Base-by-base conservation (phyloP, 306 rosid species). In the Prunus kanzakura region DNA sequence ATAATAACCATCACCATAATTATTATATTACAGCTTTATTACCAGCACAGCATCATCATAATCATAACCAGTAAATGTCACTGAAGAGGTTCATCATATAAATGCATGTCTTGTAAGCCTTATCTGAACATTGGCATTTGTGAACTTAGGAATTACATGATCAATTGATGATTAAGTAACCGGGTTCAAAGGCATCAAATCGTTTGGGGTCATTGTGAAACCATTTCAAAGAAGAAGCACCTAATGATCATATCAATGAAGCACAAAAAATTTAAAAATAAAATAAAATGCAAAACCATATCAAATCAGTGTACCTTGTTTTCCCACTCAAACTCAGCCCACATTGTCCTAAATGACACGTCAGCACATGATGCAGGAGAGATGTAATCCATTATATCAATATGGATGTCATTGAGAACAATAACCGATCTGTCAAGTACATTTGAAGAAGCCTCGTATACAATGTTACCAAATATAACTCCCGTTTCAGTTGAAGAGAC, bases 291-390 rank as follows among this genome's bases (percentile, higher is more conserved):
- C 30, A 56, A 79, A 57, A 54, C 50, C 6, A 32, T 51, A 10
- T 35, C 41, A 35, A 61, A 68, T 20, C 51, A 58, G 29, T 43
- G 6, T 91, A 96, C 99, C 98, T 96, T 96, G 85, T 96, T 96
- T 80, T 96, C 99, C 99, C 99, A 96, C 76, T 96, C 99, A 82
- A 96, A 96, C 73, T 96, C 99, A 52, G 99, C 99, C 99, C 99
- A 96, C 99, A 96, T 96, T 43, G 97, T 89, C 84, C 99, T 89
- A 60, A 96, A 96, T 79, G 96, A 88, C 78, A 84, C 90, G 74
- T 96, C 99, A 73, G 98, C 87, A 72, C 99, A 96, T 60, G 90
- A 88, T 63, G 99, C 96, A 69, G 99, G 98, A 80, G 99, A 93
- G 75, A 96, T 96, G 88, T 96, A 96, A 80, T 96, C 99, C 99